A percentile compares a stretch with the other conserved stretches of the same genome.
Conservation (phyloP, 306 rosid species). For the Quercus parvula region DNA sequence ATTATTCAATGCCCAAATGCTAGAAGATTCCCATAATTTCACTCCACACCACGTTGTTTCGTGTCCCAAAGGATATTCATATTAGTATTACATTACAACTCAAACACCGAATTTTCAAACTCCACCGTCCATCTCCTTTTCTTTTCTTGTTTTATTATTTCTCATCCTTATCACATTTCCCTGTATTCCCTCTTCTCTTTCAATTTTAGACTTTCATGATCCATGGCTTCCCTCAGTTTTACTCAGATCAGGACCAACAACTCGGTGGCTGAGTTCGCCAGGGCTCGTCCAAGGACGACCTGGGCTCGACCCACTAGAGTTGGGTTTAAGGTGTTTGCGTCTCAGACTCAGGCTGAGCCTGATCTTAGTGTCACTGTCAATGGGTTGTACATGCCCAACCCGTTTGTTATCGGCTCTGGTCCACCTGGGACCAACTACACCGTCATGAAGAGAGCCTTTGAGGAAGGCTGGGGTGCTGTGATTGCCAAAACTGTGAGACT, state of each 20-base stretch:
- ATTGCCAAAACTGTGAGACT: conserved; percentile 91
- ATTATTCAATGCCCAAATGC: no score
- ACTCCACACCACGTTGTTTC: no score
- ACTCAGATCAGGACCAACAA: conserved; percentile 50
- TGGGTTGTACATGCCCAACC: conserved; percentile 87
- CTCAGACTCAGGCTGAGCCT: conserved; percentile 61
- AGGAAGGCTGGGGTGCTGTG: conserved; percentile 99
- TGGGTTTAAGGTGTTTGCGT: conserved; percentile 67
- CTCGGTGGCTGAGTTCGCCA: conserved; percentile 47
- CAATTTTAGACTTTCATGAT: background rate
- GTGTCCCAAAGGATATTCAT: no score
- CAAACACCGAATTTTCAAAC: no score
- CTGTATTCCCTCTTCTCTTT: no score
- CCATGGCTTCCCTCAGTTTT: conserved; percentile 71
- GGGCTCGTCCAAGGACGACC: conserved; percentile 28
- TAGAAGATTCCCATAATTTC: no score
- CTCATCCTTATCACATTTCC: no score
- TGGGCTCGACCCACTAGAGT: conserved; percentile 39
- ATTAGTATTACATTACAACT: no score
- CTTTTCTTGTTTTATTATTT: no score
- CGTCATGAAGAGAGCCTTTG: conserved; percentile 96
- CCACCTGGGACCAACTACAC: conserved; percentile 99
- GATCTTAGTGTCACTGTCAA: conserved; percentile 89
- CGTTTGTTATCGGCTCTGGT: conserved; percentile 94
- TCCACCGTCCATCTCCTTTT: no score